These are phyloP conservation scores for Fusarium subtropicale DNA, from an alignment of 2,329 filamentous ascomycete species.

Conservation along the genomic window DNA sequence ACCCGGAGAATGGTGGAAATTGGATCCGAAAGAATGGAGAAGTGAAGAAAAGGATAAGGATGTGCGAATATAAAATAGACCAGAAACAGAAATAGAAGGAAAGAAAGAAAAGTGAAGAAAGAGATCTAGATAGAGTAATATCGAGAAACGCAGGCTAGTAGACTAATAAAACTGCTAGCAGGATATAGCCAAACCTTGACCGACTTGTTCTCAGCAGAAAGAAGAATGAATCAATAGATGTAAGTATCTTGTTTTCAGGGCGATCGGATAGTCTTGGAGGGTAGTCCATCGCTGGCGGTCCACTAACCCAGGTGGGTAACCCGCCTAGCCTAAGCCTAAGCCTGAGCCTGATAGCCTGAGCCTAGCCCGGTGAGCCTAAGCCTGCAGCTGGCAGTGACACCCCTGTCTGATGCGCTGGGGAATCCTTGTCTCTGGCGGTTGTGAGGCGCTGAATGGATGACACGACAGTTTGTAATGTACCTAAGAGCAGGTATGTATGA, in stretches of 20 bases:
- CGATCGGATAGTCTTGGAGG: slow-evolving; percentile 22
- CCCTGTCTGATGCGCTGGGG: slow-evolving; percentile 40
- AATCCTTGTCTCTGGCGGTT: slow-evolving; percentile 43
- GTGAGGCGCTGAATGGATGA: slow-evolving; percentile 38
- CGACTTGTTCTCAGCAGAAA: not conserved
- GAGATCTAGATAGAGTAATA: slow-evolving; percentile 13
- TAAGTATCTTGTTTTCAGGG: slow-evolving; percentile 21
- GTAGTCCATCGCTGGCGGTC: slow-evolving; percentile 1
- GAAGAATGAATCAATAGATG: not conserved
- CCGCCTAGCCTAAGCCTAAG: not conserved
- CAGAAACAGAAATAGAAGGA: slow-evolving; percentile 12
- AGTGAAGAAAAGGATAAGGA: slow-evolving; percentile 5
- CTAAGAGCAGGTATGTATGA: slow-evolving; percentile 1
- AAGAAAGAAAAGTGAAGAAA: not conserved
- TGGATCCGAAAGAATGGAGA: slow-evolving; percentile 25
- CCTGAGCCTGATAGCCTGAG: not conserved
- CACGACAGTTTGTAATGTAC: slow-evolving; percentile 29
- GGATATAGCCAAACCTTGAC: slow-evolving; percentile 20
- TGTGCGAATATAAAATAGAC: slow-evolving; percentile 5
- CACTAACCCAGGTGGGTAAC: not conserved
- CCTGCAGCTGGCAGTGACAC: not conserved
- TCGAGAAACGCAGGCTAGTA: slow-evolving; percentile 20
- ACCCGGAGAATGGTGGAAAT: slow-evolving; percentile 20
- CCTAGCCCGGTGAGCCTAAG: not conserved
- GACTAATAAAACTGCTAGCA: not conserved